Base-by-base conservation (phyloP, 2,329 filamentous ascomycete species). In the Saccharata proteae region DNA sequence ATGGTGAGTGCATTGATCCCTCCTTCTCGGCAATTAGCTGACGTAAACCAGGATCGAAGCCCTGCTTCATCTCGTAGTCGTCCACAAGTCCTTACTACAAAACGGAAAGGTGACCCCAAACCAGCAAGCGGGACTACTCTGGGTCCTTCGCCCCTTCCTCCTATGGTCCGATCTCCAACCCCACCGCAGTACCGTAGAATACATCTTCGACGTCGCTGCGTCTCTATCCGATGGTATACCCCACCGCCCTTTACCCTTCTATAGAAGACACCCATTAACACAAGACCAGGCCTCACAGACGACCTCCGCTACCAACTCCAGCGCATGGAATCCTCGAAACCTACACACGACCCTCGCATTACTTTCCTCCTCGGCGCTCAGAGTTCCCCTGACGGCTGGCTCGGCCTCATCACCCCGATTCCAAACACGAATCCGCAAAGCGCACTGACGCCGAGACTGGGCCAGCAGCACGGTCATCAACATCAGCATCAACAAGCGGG, bases 171-270 rank as follows among this genome's bases (percentile, higher is more conserved):
- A 40, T 8, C 43, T 64, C n/a, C 51, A 54, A 30, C 34, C 38
- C 6, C 51, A 50, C 19, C 52, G 49, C 9, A 36, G 40, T 3
- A 51, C 53, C 4, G 43, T 52, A 2, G 57, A 64, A 35, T 52
- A 58, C 36, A 41, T 64, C 13, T 57, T 61, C 40, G 62, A 66
- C 37, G 51, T 62, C 5, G 51, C 59, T 11, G 48, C 55, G 2
- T 39, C 52, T 14, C 43, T 65, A 10, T 56, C 58, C 11, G 62
- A 65, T 33, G 40, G 43, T 21, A 30, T 12, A 30, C 11, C 26
- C 21, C 16, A 18, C 15, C 18, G 9, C 13, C 8, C 10, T 11
- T 29, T 17, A 13, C 25, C 18, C 4, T 16, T 26, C 5, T 30
- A 17, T 11, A 29, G 22, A 10, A 19, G 26, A 6, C 23, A 23